A percentile compares a stretch with the other conserved stretches of the same genome.
These are phyloP conservation scores for Globisporangium emineosum DNA, from an alignment of 352 stramenopile genomes.

Conservation along the genomic window DNA sequence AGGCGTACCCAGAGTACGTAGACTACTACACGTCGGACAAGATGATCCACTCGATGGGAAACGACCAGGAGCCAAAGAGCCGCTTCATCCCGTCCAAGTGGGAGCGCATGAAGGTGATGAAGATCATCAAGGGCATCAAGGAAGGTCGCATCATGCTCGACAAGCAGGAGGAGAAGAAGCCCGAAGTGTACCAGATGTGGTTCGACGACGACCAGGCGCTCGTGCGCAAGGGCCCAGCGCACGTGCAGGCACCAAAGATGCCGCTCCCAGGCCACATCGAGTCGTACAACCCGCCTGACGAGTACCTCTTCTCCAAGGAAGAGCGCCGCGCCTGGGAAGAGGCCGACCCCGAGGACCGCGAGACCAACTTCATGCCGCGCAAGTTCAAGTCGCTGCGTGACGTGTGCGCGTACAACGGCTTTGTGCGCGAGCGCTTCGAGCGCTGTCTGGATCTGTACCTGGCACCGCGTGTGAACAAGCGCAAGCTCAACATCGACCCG, in stretches of 20 bases:
- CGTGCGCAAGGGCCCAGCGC: slow-evolving; percentile 91
- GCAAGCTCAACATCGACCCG: slow-evolving; percentile 98
- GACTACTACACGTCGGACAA: slow-evolving; percentile 89
- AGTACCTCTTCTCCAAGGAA: slow-evolving; percentile 98
- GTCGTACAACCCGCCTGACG: slow-evolving; percentile 98
- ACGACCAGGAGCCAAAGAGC: slow-evolving; percentile 89
- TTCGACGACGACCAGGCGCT: slow-evolving; percentile 87
- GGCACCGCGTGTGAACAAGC: slow-evolving; percentile 94
- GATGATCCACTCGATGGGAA: slow-evolving; percentile 86
- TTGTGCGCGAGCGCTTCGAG: slow-evolving; percentile 99
- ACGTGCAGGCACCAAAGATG: slow-evolving; percentile 98
- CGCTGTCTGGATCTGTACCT: slow-evolving; percentile 99
- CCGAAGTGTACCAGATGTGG: slow-evolving; percentile 91
- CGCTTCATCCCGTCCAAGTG: slow-evolving; percentile 96
- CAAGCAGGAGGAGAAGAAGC: slow-evolving; percentile 90
- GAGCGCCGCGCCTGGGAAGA: slow-evolving; percentile 95
- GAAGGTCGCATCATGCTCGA: slow-evolving; percentile 94
- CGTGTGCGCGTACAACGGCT: slow-evolving; percentile 95
- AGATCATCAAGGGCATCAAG: slow-evolving; percentile 96
- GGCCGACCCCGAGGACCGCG: slow-evolving; percentile 94
- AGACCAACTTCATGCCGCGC: slow-evolving; percentile 96
- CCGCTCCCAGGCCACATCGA: slow-evolving; percentile 96
- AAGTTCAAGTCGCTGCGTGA: slow-evolving; percentile 97
- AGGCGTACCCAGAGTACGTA: slow-evolving; percentile 90
- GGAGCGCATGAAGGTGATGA: slow-evolving; percentile 97